phyloP scores from a whole-genome alignment of 163 green algal species.

The Scenedesmus sp. region DNA sequence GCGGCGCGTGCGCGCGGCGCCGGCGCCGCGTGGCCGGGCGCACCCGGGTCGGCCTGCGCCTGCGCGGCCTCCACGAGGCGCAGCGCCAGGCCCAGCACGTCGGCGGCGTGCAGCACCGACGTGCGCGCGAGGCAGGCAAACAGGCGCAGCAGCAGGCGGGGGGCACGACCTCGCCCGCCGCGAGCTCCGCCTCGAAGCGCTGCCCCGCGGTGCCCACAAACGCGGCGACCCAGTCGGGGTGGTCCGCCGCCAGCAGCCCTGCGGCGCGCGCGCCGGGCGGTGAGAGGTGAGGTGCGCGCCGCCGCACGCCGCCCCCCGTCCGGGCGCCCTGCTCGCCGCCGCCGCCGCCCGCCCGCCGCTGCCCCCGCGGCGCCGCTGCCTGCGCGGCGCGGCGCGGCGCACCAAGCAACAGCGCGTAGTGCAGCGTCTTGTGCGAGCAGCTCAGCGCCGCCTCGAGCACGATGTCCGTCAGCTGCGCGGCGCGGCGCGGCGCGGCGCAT shows the following conservation, averaged over 20 bases:
- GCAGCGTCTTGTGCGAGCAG: constrained; percentile 70
- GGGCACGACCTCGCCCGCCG: constrained; percentile 40
- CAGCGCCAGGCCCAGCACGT: constrained; percentile 58
- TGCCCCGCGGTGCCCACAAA: constrained; percentile 51
- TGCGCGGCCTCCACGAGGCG: constrained; percentile 60
- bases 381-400: constrained; percentile 20
- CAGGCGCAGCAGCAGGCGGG: constrained; percentile 77
- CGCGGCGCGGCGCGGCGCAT: background rate
- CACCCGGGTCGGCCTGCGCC: too few species aligned
- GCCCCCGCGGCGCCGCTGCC: background rate
- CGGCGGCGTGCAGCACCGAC: constrained; percentile 63
- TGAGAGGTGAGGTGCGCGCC: background rate
- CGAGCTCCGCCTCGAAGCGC: constrained; percentile 58
- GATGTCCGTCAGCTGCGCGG: constrained; percentile 40
- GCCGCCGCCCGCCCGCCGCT: too few species aligned
- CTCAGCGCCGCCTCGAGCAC: constrained; percentile 72
- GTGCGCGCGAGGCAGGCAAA: constrained; percentile 64
- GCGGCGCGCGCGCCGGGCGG: constrained; percentile 14
- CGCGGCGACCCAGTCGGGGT: constrained; percentile 54
- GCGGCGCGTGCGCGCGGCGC: too few species aligned
- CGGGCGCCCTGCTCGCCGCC: too few species aligned
- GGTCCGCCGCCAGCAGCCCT: constrained; percentile 79
- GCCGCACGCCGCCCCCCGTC: too few species aligned
- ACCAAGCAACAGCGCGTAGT: constrained; percentile 76
- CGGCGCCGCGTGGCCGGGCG: too few species aligned